Evolutionary conservation across 768 basidiomycete genomes (phyloP).

Genomic region (Hericium coralloides): DNA sequence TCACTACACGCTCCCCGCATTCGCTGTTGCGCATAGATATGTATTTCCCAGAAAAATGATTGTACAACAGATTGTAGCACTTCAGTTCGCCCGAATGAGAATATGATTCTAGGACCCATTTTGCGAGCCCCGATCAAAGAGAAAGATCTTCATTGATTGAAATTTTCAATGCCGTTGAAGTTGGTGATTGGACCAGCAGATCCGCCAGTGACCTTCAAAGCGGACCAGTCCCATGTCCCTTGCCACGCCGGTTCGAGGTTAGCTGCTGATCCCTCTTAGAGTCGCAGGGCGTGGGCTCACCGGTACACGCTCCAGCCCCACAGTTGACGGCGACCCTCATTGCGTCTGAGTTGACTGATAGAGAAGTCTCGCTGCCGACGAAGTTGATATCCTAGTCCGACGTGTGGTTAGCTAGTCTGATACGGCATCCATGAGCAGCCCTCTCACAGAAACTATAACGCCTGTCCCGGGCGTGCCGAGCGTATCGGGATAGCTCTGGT

Average conservation of each 20-base stretch:
- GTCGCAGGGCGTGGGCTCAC: slow-evolving; percentile 18
- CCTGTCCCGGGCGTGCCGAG: slow-evolving; percentile 48
- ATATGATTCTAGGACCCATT: neutral
- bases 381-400: slow-evolving; percentile 40
- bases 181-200: slow-evolving; percentile 22
- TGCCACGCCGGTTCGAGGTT: neutral
- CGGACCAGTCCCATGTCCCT: slow-evolving; percentile 46
- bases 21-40: no score
- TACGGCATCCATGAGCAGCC: neutral
- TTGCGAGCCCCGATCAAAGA: neutral
- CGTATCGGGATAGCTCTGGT: slow-evolving; percentile 51
- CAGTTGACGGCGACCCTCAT: slow-evolving; percentile 46
- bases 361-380: slow-evolving; percentile 25
- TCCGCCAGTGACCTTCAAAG: slow-evolving; percentile 37
- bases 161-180: neutral
- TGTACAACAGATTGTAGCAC: neutral
- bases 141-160: neutral
- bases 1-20: no score
- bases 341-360: slow-evolving; percentile 30
- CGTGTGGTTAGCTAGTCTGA: neutral
- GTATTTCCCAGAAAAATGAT: neutral
- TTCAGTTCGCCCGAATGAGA: neutral
- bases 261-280: neutral
- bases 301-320: slow-evolving; percentile 40
- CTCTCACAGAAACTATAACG: slow-evolving; percentile 44